phyloP scores from a whole-genome alignment of 2,329 filamentous ascomycete genomes.

The Saccharata proteae region DNA sequence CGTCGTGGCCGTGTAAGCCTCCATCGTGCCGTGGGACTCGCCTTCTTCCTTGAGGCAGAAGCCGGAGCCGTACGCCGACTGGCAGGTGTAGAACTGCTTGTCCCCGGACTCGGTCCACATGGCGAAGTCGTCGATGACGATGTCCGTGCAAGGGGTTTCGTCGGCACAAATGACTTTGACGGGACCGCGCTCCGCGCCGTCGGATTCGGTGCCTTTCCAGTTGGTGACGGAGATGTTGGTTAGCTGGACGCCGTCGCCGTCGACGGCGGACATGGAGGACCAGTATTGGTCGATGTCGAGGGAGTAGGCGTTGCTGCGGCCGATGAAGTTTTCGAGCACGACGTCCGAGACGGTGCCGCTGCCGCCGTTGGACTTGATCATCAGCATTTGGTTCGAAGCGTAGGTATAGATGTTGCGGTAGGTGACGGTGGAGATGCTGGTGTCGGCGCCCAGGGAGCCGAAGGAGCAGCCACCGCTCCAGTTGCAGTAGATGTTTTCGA shows the following conservation, averaged over 20 bases:
- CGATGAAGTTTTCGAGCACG: constrained; percentile 47
- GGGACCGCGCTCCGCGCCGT: constrained; percentile 40
- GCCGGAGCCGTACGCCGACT: constrained; percentile 37
- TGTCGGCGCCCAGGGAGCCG: constrained; percentile 40
- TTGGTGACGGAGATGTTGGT: constrained; percentile 41
- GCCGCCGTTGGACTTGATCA: constrained; percentile 51
- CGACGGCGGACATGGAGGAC: constrained; percentile 28
- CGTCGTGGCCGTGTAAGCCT: constrained; percentile 25
- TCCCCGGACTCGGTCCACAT: constrained; percentile 41
- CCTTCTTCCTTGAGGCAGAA: constrained; percentile 30
- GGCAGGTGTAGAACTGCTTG: constrained; percentile 33
- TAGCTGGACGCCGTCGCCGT: constrained; percentile 41
- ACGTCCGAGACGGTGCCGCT: constrained; percentile 40
- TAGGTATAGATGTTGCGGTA: constrained; percentile 48
- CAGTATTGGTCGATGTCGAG: constrained; percentile 45
- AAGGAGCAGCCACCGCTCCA: constrained; percentile 48
- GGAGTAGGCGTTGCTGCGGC: constrained; percentile 47
- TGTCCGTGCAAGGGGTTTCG: constrained; percentile 39
- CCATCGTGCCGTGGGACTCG: constrained; percentile 12
- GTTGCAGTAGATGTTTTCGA: constrained; percentile 51
- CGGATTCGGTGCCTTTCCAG: constrained; percentile 42
- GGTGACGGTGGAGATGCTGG: constrained; percentile 38
- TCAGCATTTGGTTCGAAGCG: constrained; percentile 50
- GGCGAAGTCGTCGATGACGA: constrained; percentile 38
- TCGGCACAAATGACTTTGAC: constrained; percentile 42